phyloP scores from a whole-genome alignment of 495 filamentous ascomycete genomes.

The Amniculicola lignicola region DNA sequence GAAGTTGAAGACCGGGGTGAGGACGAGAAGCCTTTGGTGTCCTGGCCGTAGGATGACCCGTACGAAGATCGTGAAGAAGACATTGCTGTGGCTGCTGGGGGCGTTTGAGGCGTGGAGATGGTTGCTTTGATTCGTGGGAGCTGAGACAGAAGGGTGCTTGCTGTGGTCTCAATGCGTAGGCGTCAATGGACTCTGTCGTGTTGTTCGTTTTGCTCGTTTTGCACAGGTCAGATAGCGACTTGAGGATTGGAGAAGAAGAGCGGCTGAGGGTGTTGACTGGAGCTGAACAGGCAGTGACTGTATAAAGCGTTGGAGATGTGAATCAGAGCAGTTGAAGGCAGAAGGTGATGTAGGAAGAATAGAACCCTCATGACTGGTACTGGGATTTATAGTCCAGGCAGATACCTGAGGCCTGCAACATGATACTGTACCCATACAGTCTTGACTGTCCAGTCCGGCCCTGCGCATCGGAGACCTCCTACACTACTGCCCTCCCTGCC shows the following conservation, averaged over 20 bases:
- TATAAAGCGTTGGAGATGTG: conserved; percentile 7
- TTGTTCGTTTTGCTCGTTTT: conserved; percentile 1
- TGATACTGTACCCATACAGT: neutral
- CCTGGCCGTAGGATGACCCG: conserved; percentile 24
- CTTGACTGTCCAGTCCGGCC: conserved; percentile 24
- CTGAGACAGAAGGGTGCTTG: neutral
- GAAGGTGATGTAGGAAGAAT: conserved; percentile 14
- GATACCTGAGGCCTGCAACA: conserved; percentile 31
- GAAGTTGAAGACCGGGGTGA: conserved; percentile 18
- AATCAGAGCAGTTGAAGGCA: conserved; percentile 4
- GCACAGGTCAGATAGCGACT: conserved; percentile 16
- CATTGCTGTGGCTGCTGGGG: conserved; percentile 22
- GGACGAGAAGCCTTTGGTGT: conserved; percentile 19
- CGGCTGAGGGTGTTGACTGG: conserved; percentile 6
- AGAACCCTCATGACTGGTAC: neutral
- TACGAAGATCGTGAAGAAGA: conserved; percentile 27
- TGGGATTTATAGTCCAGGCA: conserved; percentile 30
- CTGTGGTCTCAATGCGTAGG: conserved; percentile 6
- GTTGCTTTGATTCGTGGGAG: conserved; percentile 18
- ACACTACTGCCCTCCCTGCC: conserved; percentile 2
- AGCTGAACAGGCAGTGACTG: conserved; percentile 14
- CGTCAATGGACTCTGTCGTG: conserved; percentile 2
- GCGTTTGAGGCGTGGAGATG: conserved; percentile 15
- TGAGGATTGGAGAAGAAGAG: conserved; percentile 5
- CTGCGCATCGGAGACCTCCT: conserved; percentile 19